phyloP scores from a whole-genome alignment of 106 monocot genomes.

The Dendrobium catenatum region DNA sequence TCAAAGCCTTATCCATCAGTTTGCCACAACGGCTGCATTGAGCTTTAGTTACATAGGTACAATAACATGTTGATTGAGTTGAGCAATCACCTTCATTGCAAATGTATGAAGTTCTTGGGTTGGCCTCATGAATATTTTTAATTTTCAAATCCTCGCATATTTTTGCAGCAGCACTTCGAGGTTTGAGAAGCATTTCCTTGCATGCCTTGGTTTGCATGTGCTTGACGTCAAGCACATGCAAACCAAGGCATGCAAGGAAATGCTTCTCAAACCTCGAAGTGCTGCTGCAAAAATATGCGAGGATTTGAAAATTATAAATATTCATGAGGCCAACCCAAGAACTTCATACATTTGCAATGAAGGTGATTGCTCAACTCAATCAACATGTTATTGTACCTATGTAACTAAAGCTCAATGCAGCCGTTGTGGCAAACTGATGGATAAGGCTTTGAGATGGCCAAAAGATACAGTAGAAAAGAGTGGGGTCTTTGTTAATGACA shows the following conservation, averaged over 20 bases:
- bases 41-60: background rate
- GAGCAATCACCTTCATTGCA: background rate
- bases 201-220: slow-evolving; percentile 22
- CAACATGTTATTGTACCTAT: background rate
- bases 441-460: background rate
- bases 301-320: slow-evolving; percentile 5
- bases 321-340: slow-evolving; percentile 6
- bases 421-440: background rate
- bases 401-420: background rate
- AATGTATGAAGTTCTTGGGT: slow-evolving; percentile 6
- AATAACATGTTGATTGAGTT: background rate
- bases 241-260: slow-evolving; percentile 19
- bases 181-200: slow-evolving; percentile 34
- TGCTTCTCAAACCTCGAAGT: slow-evolving; percentile 28
- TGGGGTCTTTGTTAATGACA: slow-evolving; percentile 23
- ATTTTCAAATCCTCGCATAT: slow-evolving; percentile 15
- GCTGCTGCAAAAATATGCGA: slow-evolving; percentile 9
- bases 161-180: slow-evolving; percentile 1
- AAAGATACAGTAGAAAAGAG: background rate
- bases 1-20: background rate
- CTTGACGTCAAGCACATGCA: slow-evolving; percentile 20
- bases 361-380: background rate
- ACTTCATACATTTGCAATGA: slow-evolving; percentile 11
- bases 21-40: background rate
- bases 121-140: slow-evolving; percentile 6